phyloP scores from a whole-genome alignment of 2,329 filamentous ascomycete genomes.

The Didymella glomerata region DNA sequence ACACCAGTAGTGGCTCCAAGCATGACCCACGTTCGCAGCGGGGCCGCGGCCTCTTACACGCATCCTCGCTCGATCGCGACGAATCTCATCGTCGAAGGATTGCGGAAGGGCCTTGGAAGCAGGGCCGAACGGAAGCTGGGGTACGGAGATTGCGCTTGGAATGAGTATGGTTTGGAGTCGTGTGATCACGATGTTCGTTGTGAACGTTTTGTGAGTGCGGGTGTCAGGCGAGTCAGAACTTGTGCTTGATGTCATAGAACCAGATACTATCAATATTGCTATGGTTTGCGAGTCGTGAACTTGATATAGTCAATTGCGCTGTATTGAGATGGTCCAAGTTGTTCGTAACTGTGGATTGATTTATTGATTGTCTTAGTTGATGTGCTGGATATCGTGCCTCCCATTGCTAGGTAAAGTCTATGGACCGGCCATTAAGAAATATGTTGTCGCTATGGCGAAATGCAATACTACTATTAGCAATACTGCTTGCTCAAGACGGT shows the following conservation, averaged over 20 bases:
- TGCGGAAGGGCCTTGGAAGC: constrained; percentile 18
- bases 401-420: constrained; percentile 19
- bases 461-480: constrained; percentile 16
- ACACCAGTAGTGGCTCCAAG: background rate
- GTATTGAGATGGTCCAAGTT: background rate
- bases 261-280: background rate
- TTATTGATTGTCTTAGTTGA: background rate
- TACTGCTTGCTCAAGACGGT: constrained; percentile 15
- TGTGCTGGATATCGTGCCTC: constrained; percentile 9
- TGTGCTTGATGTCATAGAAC: constrained; percentile 16
- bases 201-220: constrained; percentile 1
- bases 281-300: constrained; percentile 1
- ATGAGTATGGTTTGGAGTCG: constrained; percentile 11
- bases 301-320: background rate
- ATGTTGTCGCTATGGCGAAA: constrained; percentile 3
- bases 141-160: constrained; percentile 20
- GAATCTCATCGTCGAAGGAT: constrained; percentile 8
- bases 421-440: constrained; percentile 16
- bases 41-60: constrained; percentile 7
- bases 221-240: constrained; percentile 8
- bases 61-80: background rate
- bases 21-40: constrained; percentile 14
- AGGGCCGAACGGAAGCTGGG: constrained; percentile 17
- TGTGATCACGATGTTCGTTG: constrained; percentile 11
- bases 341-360: background rate